Base-by-base conservation (phyloP, 129 eudicot species). In the Flaveria ramosissima region DNA sequence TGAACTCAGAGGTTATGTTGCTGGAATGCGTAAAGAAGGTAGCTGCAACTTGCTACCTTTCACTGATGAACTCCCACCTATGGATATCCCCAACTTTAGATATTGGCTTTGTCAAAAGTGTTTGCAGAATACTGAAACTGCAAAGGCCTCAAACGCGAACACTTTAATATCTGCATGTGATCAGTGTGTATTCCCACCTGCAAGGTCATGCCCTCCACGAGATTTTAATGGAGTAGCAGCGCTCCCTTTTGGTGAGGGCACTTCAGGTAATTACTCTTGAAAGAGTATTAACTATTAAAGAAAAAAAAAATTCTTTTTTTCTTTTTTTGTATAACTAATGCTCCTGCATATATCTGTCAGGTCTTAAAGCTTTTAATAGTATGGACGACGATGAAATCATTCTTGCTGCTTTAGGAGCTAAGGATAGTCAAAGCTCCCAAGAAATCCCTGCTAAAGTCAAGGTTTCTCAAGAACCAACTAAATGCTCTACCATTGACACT, bases 1-100 rank as follows among this genome's bases (percentile, higher is more conserved):
- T 83, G 70, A n/a, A 55, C 81, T 80, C 98, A 93, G 98, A 64
- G 91, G 92, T 32, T 93, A 81, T 77, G 92, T 78, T 21, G 80
- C 89, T 68, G 93, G 81, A n/a, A 86, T 85, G 90, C 82, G 98
- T n/a, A 76, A 79, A 77, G 85, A 55, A 56, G 87, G 90, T 66
- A 39, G 70, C 52, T 81, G 72, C 23, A 68, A 60, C 21, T 84
- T 84, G 57, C 45, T 75, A 11, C 97, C 91, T 8, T 87, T 84
- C 75, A 41, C 74, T 11, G 84, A 82, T 41, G 69, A 76, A 67
- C 92, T 93, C 17, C 93, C 91, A 19, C 97, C 97, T 8, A 73
- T 93, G 74, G 75, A 70, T 7, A 84, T 90, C 32, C 89, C 93
- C 12, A 63, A 79, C 13, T 83, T 84, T 43, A 81, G 85, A 82